Conservation (phyloP, 2,329 filamentous ascomycete genomes). For the Penicillium frequentans region DNA sequence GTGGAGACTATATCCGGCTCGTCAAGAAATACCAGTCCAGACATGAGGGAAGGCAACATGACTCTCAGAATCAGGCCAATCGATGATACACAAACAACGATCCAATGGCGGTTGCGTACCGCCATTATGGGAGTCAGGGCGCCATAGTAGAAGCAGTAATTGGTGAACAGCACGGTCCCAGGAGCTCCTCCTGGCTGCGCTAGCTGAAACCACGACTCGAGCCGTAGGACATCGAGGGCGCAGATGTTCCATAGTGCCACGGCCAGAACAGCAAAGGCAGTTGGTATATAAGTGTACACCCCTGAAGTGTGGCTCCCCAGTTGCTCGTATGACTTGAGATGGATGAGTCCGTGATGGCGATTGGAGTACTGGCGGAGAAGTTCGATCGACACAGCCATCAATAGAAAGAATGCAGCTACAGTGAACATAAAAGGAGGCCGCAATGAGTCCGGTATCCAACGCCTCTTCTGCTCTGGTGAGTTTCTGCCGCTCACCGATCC, state of each 20-base stretch:
- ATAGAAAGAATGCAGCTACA: slow-evolving; percentile 11
- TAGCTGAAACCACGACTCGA: slow-evolving; percentile 24
- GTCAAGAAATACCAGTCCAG: slow-evolving; percentile 16
- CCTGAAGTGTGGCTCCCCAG: slow-evolving; percentile 3
- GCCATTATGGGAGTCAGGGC: slow-evolving; percentile 16
- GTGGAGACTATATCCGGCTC: not conserved
- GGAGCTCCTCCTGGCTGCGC: slow-evolving; percentile 9
- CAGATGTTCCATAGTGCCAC: slow-evolving; percentile 17
- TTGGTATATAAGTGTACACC: slow-evolving; percentile 15
- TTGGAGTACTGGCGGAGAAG: slow-evolving; percentile 14
- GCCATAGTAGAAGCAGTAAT: slow-evolving; percentile 20
- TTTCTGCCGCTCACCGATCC: not conserved
- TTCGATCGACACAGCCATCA: slow-evolving; percentile 10
- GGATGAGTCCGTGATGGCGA: slow-evolving; percentile 10
- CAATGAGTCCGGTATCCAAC: slow-evolving; percentile 13
- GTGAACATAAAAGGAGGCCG: slow-evolving; percentile 11
- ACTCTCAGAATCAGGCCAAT: slow-evolving; percentile 16
- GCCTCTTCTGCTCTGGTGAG: not conserved
- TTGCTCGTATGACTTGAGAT: slow-evolving; percentile 8
- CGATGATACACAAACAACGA: slow-evolving; percentile 13
- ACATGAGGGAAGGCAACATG: slow-evolving; percentile 16
- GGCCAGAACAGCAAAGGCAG: slow-evolving; percentile 14
- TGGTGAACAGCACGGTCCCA: slow-evolving; percentile 18
- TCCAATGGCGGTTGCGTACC: slow-evolving; percentile 20
- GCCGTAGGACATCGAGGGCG: slow-evolving; percentile 18